Evolutionary conservation across 106 monocot species (phyloP).

Genomic region (Narthecium ossifragum): DNA sequence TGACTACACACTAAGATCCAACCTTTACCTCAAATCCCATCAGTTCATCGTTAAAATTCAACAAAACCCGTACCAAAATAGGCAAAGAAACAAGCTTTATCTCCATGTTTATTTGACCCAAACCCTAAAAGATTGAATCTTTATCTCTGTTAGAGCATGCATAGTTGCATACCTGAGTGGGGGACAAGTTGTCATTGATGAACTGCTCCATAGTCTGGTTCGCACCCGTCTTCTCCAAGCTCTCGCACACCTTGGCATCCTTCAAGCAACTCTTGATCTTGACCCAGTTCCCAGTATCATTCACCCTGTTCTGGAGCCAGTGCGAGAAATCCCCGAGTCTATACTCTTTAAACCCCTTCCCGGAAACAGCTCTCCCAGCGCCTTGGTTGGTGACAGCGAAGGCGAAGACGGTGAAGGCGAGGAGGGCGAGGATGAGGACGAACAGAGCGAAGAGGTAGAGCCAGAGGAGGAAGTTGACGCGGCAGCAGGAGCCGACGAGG

Average conservation of each 20-base stretch:
- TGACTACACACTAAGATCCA: too few species aligned
- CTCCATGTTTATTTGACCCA: too few species aligned
- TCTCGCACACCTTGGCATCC: conserved; percentile 42
- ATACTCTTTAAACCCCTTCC: conserved; percentile 49
- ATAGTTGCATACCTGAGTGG: conserved; percentile 37
- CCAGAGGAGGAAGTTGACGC: conserved; percentile 34
- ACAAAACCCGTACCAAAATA: too few species aligned
- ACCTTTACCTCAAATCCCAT: too few species aligned
- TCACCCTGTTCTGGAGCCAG: conserved; percentile 55
- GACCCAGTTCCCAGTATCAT: conserved; percentile 28
- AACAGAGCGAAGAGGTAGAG: conserved; percentile 38
- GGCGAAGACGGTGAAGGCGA: conserved; percentile 47
- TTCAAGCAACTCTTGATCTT: conserved; percentile 57
- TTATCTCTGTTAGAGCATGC: too few species aligned
- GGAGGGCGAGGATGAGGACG: conserved; percentile 31
- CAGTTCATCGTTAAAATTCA: too few species aligned
- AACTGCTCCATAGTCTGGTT: conserved; percentile 39
- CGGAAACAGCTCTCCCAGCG: conserved; percentile 40
- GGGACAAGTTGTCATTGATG: conserved; percentile 39
- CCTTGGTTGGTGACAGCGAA: conserved; percentile 62
- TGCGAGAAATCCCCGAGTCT: conserved; percentile 55
- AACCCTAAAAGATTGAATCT: too few species aligned
- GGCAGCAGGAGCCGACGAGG: conserved; percentile 13
- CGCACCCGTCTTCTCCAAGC: conserved; percentile 20
- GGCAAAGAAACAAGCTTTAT: too few species aligned